Base-by-base conservation (phyloP, 2,329 filamentous ascomycete genomes). In the Colletotrichum euphorbiae region DNA sequence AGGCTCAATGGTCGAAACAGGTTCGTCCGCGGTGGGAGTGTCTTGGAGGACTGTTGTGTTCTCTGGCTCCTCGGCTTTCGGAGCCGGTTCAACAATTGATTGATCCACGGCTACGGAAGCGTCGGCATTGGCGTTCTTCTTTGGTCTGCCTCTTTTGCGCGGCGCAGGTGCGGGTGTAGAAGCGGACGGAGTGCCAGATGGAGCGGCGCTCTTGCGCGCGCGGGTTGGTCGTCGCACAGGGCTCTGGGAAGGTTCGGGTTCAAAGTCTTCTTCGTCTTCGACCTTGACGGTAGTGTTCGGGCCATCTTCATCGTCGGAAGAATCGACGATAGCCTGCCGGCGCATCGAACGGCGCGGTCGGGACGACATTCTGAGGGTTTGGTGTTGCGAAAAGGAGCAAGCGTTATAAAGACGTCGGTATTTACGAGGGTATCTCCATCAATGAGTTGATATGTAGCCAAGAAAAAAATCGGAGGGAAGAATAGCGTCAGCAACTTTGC, bases 261-360 rank as follows among this genome's bases (percentile, higher is more conserved):
- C 91, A 74, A 94, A 96, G 56, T 97, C 93, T 56, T 94, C 91
- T 71, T 92, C 91, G 56, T 91, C 86, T 15, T 87, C 84, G 38
- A 88, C 82, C 68, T 75, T 77, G 50, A 72, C 77, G 46, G 77
- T 81, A 58, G 87, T 84, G 74, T 87, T 84, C 70, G 85, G 83
- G 73, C 87, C 80, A 62, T 88, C 83, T 71, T 91, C 89, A 64
- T 93, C 92, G 67, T 97, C 93, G 46, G 95, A 93, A 8, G 90
- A 93, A 72, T 97, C 93, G 68, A 94, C 82, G 54, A 97, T 85
- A 57, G 91, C 88, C 73, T 90, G 91, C 74, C 91, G 89, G 75
- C 93, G 88, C 59, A 91, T 79, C 42, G 84, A 83, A 67, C 81
- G 81, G 75, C 83, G 82, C 74, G 70, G 81, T 77, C 56, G 80